phyloP scores from a whole-genome alignment of 495 filamentous ascomycete genomes.

The Poronia punctata region DNA sequence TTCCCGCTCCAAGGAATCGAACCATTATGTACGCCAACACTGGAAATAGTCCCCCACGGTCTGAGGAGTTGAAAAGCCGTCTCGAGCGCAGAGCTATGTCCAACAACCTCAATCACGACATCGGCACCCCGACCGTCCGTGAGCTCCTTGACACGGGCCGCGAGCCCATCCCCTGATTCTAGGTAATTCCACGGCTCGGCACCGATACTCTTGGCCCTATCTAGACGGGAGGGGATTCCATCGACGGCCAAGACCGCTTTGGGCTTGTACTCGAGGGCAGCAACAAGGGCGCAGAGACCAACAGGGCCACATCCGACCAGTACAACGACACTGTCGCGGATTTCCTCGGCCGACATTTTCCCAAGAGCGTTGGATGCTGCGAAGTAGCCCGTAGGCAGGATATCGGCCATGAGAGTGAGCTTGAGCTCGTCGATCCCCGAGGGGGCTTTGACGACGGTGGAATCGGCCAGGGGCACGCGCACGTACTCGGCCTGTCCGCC shows the following conservation, averaged over 20 bases:
- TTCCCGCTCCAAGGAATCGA: conserved; percentile 54
- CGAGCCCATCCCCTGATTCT: conserved; percentile 23
- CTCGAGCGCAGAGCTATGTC: conserved; percentile 39
- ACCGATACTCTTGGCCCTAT: conserved; percentile 36
- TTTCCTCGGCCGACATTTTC: conserved; percentile 33
- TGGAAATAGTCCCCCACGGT: conserved; percentile 44
- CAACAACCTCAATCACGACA: conserved; percentile 50
- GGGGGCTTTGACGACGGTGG: conserved; percentile 58
- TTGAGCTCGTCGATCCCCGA: conserved; percentile 63
- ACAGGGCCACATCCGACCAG: conserved; percentile 49
- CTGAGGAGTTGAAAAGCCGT: conserved; percentile 43
- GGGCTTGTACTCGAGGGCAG: conserved; percentile 40
- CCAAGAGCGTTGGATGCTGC: conserved; percentile 35
- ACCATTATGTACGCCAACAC: conserved; percentile 42
- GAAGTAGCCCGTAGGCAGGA: conserved; percentile 57
- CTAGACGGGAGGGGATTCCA: conserved; percentile 34
- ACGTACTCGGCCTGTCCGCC: conserved; percentile 66
- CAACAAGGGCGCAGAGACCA: conserved; percentile 41
- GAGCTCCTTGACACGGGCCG: conserved; percentile 25
- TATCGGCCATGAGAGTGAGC: conserved; percentile 57
- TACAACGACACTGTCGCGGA: conserved; percentile 28
- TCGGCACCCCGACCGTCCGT: conserved; percentile 44
- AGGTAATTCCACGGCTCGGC: conserved; percentile 32
- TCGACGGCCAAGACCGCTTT: conserved; percentile 40
- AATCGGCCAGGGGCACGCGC: conserved; percentile 57